Percentiles rank a stretch among this genome's conserved stretches.
Conservation (phyloP, 1,284 basidiomycete genomes). For the Puccinia sorghi region DNA sequence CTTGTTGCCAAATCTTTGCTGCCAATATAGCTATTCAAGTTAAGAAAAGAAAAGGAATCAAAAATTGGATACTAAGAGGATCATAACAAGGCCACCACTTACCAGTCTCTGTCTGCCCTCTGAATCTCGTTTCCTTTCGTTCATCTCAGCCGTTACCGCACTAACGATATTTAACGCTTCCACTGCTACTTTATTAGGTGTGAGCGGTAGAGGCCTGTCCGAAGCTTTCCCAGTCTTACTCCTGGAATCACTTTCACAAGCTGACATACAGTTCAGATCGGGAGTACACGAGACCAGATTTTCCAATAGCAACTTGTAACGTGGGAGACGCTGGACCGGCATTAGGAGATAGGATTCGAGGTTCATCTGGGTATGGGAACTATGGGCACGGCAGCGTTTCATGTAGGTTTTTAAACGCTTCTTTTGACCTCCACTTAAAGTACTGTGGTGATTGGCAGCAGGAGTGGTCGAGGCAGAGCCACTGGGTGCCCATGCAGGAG, state of each 20-base stretch:
- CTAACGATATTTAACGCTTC: constrained; percentile 81
- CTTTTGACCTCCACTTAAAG: constrained; percentile 49
- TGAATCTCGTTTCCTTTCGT: constrained; percentile 90
- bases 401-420: constrained; percentile 54
- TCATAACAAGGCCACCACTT: background rate
- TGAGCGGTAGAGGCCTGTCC: constrained; percentile 11
- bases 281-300: constrained; percentile 52
- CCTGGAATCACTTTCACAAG: constrained; percentile 11
- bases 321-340: constrained; percentile 92
- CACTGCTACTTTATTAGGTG: constrained; percentile 66
- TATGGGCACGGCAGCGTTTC: constrained; percentile 60
- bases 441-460: constrained; percentile 14
- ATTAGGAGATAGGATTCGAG: constrained; percentile 91
- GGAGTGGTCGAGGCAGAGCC: constrained; percentile 50
- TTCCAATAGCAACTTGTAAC: constrained; percentile 75
- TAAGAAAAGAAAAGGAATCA: background rate
- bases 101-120: constrained; percentile 85
- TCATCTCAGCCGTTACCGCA: constrained; percentile 85
- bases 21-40: constrained; percentile 64
- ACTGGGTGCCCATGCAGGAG: constrained; percentile 54
- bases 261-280: background rate
- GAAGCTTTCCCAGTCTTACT: background rate
- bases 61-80: background rate
- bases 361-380: constrained; percentile 92
- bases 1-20: constrained; percentile 80